A percentile compares a stretch with the other conserved stretches of the same genome.
Evolutionary conservation across 2,329 filamentous ascomycete species (phyloP).

Genomic region (Microsporum canis): DNA sequence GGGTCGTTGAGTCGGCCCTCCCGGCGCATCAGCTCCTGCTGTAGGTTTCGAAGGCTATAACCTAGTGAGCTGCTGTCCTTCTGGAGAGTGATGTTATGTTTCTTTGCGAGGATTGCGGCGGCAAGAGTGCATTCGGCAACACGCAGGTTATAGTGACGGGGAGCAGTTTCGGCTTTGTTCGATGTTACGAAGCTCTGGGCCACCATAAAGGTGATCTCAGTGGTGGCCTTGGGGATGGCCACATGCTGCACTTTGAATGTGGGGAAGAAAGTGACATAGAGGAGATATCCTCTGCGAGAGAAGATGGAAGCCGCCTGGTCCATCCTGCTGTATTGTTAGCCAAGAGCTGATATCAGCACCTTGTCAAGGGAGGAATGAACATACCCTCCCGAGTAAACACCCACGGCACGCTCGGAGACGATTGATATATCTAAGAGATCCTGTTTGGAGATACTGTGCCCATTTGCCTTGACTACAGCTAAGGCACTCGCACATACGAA

Average conservation of each 20-base stretch:
- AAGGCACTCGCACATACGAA: constrained; percentile 85
- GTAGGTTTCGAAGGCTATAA: constrained; percentile 74
- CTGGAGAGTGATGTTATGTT: constrained; percentile 53
- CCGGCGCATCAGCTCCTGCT: constrained; percentile 62
- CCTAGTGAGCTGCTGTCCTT: constrained; percentile 72
- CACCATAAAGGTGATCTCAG: constrained; percentile 82
- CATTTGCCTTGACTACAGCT: constrained; percentile 77
- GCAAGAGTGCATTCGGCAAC: constrained; percentile 93
- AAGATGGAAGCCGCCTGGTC: constrained; percentile 96
- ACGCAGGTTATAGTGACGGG: constrained; percentile 89
- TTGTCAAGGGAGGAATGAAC: constrained; percentile 19
- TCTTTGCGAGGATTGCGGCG: constrained; percentile 54
- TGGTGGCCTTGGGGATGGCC: constrained; percentile 66
- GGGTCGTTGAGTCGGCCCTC: constrained; percentile 38
- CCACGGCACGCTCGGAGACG: constrained; percentile 84
- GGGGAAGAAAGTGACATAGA: constrained; percentile 84
- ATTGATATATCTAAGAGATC: constrained; percentile 87
- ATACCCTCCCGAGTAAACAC: constrained; percentile 90
- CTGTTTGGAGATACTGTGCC: constrained; percentile 75
- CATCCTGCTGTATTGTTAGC: constrained; percentile 51
- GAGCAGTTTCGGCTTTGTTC: constrained; percentile 88
- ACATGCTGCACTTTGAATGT: constrained; percentile 64
- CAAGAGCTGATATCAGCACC: neutral
- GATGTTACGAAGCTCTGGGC: constrained; percentile 89
- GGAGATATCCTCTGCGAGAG: constrained; percentile 69